These are phyloP conservation scores for Penicillium malachiteum DNA, from an alignment of 495 filamentous ascomycete species.

Conservation along the genomic window DNA sequence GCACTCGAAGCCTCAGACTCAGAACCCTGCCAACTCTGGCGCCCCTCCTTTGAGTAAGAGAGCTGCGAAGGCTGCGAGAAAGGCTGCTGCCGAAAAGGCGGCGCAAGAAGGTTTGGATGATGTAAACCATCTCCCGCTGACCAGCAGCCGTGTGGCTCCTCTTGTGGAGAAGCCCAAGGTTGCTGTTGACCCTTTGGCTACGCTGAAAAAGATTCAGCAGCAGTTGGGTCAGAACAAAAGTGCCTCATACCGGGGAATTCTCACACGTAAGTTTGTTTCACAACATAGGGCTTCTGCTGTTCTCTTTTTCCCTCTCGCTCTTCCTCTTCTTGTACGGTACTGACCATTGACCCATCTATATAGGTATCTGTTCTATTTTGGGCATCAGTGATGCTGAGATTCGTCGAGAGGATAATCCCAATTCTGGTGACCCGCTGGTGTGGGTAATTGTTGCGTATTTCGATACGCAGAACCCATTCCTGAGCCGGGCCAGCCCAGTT, in stretches of 20 bases:
- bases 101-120: slow-evolving; percentile 10
- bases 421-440: background rate
- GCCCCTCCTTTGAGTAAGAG: no score
- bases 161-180: slow-evolving; percentile 3
- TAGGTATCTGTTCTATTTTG: slow-evolving; percentile 29
- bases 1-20: background rate
- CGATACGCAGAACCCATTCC: slow-evolving; percentile 26
- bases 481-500: slow-evolving; percentile 33
- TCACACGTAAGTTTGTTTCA: slow-evolving; percentile 11
- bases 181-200: slow-evolving; percentile 13
- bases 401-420: background rate
- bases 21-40: no score
- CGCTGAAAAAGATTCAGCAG: slow-evolving; percentile 1
- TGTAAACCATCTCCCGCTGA: slow-evolving; percentile 14
- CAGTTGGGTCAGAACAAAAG: background rate
- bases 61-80: no score
- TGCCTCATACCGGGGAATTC: slow-evolving; percentile 1
- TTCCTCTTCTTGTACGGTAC: background rate
- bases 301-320: background rate
- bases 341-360: background rate
- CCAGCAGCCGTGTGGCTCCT: slow-evolving; percentile 17
- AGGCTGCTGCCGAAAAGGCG: background rate
- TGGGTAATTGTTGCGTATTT: slow-evolving; percentile 20
- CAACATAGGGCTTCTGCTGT: background rate
- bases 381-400: slow-evolving; percentile 21